Conservation (phyloP, 108 stramenopile genomes). For the Stephanodiscus minutulus region DNA sequence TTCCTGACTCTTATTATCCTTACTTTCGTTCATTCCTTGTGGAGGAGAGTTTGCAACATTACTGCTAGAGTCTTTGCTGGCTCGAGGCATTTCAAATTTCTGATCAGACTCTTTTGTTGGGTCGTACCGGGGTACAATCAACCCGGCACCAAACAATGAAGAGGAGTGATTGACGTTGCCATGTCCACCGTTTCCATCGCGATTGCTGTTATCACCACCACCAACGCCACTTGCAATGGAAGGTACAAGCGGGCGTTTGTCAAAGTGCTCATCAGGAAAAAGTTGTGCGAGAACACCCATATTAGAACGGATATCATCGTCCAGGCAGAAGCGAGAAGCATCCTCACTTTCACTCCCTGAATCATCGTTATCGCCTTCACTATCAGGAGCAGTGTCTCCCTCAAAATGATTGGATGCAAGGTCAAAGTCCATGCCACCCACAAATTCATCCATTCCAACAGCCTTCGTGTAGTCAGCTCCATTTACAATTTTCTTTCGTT, state of each 20-base stretch:
- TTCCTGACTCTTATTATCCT: slow-evolving; percentile 9
- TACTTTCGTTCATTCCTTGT: slow-evolving; percentile 13
- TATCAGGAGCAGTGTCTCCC: slow-evolving; percentile 16
- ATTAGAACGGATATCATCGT: slow-evolving; percentile 65
- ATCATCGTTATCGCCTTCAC: slow-evolving; percentile 15
- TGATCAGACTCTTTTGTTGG: slow-evolving; percentile 51
- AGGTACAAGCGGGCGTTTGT: slow-evolving; percentile 58
- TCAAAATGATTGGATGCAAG: slow-evolving; percentile 20
- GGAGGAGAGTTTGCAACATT: slow-evolving; percentile 10
- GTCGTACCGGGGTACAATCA: slow-evolving; percentile 48
- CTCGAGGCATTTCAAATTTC: slow-evolving; percentile 34
- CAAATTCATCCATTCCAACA: slow-evolving; percentile 52
- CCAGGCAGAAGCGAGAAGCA: slow-evolving; percentile 32
- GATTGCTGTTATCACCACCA: slow-evolving; percentile 1
- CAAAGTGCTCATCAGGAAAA: slow-evolving; percentile 25
- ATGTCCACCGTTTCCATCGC: neutral
- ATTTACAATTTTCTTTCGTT: slow-evolving; percentile 8
- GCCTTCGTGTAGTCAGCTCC: slow-evolving; percentile 23
- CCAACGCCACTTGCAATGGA: neutral
- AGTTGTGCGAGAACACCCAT: slow-evolving; percentile 36
- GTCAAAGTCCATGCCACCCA: slow-evolving; percentile 51
- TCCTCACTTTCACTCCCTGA: slow-evolving; percentile 11
- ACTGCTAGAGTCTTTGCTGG: slow-evolving; percentile 29
- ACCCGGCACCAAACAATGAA: slow-evolving; percentile 11
- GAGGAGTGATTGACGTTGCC: neutral